A percentile compares a stretch with the other conserved stretches of the same genome.
Conservation (phyloP, 106 monocot species). For the Posidonia australis region DNA sequence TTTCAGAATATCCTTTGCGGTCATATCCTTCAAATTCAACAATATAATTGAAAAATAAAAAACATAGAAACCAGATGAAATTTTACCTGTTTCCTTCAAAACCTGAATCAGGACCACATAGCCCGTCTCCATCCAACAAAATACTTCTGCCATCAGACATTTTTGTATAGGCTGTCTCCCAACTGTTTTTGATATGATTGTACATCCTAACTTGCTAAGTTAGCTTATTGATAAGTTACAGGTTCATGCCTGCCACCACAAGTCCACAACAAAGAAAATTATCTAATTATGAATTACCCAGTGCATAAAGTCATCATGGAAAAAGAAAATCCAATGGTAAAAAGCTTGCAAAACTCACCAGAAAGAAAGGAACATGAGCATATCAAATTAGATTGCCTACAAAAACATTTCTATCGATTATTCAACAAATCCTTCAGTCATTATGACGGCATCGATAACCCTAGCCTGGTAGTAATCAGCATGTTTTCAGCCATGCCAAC, state of each 20-base stretch:
- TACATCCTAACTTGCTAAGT: neutral
- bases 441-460: neutral
- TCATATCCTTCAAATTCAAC: too few relatives aligned
- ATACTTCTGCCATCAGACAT: neutral
- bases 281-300: neutral
- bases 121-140: neutral
- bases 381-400: too few relatives aligned
- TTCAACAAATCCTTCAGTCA: neutral
- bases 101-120: neutral
- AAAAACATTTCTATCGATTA: too few relatives aligned
- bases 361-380: too few relatives aligned
- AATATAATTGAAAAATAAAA: too few relatives aligned
- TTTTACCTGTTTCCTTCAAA: too few relatives aligned
- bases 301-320: too few relatives aligned
- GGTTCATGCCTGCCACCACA: slow-evolving; percentile 3
- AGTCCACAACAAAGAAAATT: neutral
- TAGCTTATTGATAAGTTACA: neutral
- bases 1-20: too few relatives aligned
- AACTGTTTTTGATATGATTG: neutral
- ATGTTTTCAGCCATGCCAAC: neutral
- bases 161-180: neutral
- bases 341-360: too few relatives aligned
- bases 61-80: too few relatives aligned
- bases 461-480: neutral
- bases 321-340: too few relatives aligned